Evolutionary conservation across 1,284 basidiomycete genomes (phyloP).

Genomic region (Heterobasidion irregulare): DNA sequence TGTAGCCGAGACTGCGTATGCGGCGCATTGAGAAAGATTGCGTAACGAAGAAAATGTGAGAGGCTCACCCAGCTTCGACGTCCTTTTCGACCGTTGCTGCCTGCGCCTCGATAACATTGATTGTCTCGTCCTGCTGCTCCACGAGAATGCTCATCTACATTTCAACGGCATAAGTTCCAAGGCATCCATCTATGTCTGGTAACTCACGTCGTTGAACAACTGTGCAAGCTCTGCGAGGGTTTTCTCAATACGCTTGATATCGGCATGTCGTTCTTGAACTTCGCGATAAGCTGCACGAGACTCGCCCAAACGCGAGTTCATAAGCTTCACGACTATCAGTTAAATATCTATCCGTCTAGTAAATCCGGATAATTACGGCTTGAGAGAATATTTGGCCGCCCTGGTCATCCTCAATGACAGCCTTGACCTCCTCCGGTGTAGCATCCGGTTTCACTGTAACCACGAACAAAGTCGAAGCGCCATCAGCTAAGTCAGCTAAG

Average conservation of each 20-base stretch:
- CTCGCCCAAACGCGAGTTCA: constrained; percentile 87
- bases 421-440: constrained; percentile 82
- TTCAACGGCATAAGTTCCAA: constrained; percentile 3
- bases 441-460: constrained; percentile 86
- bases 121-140: constrained; percentile 86
- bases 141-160: constrained; percentile 81
- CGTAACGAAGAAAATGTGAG: not conserved
- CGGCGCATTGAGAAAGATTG: not conserved
- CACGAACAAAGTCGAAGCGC: not conserved
- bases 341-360: not conserved
- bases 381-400: constrained; percentile 91
- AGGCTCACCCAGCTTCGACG: constrained; percentile 71
- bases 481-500: not conserved
- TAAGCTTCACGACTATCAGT: constrained; percentile 41
- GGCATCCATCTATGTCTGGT: not conserved
- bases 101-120: constrained; percentile 72
- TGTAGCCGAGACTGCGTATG: constrained; percentile 58
- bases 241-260: constrained; percentile 91
- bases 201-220: constrained; percentile 84
- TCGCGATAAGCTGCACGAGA: constrained; percentile 90
- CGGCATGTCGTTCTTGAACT: constrained; percentile 93
- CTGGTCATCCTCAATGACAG: constrained; percentile 81
- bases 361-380: constrained; percentile 50
- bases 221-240: constrained; percentile 92
- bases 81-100: constrained; percentile 73